A percentile compares a stretch with the other conserved stretches of the same genome.
Conservation (phyloP, 768 basidiomycete genomes). For the Macrolepiota dolichaula region DNA sequence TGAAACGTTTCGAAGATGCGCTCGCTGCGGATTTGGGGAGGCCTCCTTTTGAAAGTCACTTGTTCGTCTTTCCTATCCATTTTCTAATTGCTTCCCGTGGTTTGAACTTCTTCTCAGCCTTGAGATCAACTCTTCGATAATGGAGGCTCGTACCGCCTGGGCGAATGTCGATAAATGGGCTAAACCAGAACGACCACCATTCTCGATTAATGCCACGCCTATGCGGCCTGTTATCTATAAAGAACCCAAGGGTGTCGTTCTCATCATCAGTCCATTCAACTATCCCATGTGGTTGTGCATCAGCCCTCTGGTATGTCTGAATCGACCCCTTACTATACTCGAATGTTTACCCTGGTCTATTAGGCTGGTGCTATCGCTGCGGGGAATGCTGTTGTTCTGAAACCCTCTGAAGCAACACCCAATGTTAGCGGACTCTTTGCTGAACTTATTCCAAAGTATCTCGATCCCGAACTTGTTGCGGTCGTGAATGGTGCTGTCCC, state of each 20-base stretch:
- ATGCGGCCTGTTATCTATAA: constrained; percentile 67
- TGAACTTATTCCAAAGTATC: constrained; percentile 69
- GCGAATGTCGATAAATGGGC: constrained; percentile 74
- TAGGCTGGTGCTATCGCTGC: constrained; percentile 73
- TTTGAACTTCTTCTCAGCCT: constrained; percentile 36
- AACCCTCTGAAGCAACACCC: constrained; percentile 72
- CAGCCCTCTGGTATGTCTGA: constrained; percentile 52
- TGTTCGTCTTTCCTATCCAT: constrained; percentile 27
- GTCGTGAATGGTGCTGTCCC: constrained; percentile 67
- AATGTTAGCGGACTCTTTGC: constrained; percentile 54
- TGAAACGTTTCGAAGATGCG: constrained; percentile 53
- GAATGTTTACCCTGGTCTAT: background rate
- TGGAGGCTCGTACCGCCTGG: constrained; percentile 51
- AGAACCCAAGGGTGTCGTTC: constrained; percentile 72
- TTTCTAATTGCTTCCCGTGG: background rate
- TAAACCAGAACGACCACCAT: constrained; percentile 54
- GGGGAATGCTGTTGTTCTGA: constrained; percentile 68
- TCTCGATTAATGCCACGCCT: constrained; percentile 50
- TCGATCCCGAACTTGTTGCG: constrained; percentile 63
- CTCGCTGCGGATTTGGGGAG: constrained; percentile 62
- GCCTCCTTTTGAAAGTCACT: constrained; percentile 52
- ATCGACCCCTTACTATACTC: background rate
- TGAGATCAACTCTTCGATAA: constrained; percentile 54
- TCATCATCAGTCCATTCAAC: constrained; percentile 75
- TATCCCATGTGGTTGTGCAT: constrained; percentile 64